Base-by-base conservation (phyloP, 306 rosid species). In the Pyrus communis region DNA sequence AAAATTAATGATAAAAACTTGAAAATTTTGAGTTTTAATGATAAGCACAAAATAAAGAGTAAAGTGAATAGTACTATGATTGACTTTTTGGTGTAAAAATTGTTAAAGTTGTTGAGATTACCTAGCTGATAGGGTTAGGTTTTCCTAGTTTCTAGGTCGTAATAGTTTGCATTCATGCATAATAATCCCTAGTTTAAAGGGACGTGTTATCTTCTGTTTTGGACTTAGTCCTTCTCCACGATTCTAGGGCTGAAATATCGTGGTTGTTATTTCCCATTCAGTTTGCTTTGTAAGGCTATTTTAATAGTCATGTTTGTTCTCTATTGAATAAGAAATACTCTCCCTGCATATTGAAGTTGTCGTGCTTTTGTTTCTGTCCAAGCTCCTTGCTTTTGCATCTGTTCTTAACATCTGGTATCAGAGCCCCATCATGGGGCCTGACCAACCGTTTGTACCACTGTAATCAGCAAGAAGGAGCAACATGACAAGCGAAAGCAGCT, bases 371-470 rank as follows among this genome's bases (percentile, higher is more conserved):
- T 49, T 49, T 4, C 8, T 49, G 21, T 9, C n/a, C 1, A 51
- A 51, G 21, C 2, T 51, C 5, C 0, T 51, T 49, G 55, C 2
- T 21, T 0, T 49, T 14, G 0, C 2, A 49, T 0, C 0, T 49
- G 21, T 0, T 49, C 0, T 5, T 9, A 42, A 42, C 46, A 42
- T 42, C 3, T 42, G 46, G 13, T 11, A 42, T 42, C 46, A 42
- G 14, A 42, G 14, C 46, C 46, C 13, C 13, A 11, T 11, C 14
- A 42, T 14, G 46, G 46, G 14, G 46, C 46, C 14, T 42, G 46
- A 42, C 14, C 46, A 42, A 42, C 4, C 0, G 46, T 42, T 42
- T 10, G 46, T 42, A 42, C 13, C 12, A 42, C 12, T 0, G 0
- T 0, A 9, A 9, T 42, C 3, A 42, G 13, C 45, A 42, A 9